These are phyloP conservation scores for Picea glauca DNA, from an alignment of 75 land plant species.

Conservation along the genomic window DNA sequence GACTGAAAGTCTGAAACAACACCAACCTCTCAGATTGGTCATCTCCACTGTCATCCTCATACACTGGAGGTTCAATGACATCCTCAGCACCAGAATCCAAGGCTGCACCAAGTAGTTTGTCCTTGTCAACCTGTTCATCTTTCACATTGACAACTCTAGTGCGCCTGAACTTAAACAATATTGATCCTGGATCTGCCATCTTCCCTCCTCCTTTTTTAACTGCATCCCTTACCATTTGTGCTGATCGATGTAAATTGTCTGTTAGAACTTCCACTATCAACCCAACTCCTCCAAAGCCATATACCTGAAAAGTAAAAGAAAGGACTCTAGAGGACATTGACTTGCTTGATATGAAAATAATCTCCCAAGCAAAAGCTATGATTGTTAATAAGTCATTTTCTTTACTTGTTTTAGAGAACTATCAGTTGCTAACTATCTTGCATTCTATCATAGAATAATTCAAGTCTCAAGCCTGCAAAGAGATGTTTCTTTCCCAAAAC, in stretches of 20 bases:
- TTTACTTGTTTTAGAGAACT: neutral
- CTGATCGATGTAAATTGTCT: conserved; percentile 84
- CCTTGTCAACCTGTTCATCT: conserved; percentile 60
- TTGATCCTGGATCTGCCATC: conserved; percentile 96
- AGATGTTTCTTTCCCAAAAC: neutral
- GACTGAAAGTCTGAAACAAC: neutral
- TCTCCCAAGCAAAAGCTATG: neutral
- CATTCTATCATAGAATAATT: neutral
- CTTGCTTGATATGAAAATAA: neutral
- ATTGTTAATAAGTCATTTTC: neutral
- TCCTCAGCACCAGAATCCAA: conserved; percentile 98
- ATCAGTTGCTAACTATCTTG: neutral
- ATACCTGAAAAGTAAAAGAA: conserved; percentile 47
- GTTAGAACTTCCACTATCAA: conserved; percentile 84
- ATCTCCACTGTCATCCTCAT: conserved; percentile 72
- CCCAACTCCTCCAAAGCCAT: conserved; percentile 90
- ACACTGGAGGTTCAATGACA: conserved; percentile 71
- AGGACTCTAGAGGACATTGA: neutral
- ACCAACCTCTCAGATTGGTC: conserved; percentile 57
- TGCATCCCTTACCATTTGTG: conserved; percentile 74
- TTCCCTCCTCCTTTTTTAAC: conserved; percentile 90
- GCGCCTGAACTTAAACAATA: conserved; percentile 85
- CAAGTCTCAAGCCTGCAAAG: neutral
- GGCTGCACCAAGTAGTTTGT: conserved; percentile 72
- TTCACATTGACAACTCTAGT: conserved; percentile 77